phyloP scores from a whole-genome alignment of 1,284 basidiomycete species.

The Moesziomyces sp. region DNA sequence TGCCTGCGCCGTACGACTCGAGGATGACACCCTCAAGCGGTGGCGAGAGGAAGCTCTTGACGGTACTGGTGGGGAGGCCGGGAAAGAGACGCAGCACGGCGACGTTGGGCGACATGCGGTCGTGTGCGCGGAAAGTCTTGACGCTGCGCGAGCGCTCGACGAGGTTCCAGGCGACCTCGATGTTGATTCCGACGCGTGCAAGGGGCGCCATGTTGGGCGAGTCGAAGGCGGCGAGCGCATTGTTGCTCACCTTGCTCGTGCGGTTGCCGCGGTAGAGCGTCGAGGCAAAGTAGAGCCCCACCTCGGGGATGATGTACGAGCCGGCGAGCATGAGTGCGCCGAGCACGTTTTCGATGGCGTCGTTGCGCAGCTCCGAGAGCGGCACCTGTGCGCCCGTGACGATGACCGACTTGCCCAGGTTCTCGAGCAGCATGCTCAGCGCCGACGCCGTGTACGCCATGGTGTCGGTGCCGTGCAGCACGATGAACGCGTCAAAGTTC shows the following conservation, averaged over 20 bases:
- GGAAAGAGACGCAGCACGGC: conserved; percentile 78
- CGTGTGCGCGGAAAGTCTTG: conserved; percentile 81
- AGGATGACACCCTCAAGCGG: conserved; percentile 74
- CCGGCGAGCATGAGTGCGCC: conserved; percentile 88
- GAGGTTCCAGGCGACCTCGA: conserved; percentile 69
- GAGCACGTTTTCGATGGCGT: conserved; percentile 73
- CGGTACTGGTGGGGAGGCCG: conserved; percentile 73
- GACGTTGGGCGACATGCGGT: conserved; percentile 67
- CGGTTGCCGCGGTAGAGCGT: conserved; percentile 86
- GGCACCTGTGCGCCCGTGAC: conserved; percentile 93
- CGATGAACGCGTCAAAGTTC: conserved; percentile 86
- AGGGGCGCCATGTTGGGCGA: conserved; percentile 86
- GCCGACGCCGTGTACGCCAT: conserved; percentile 70
- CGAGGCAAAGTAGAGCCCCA: conserved; percentile 86
- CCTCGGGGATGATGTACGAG: conserved; percentile 85
- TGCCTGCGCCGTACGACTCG: conserved; percentile 87
- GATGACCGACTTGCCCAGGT: conserved; percentile 86
- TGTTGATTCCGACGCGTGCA: conserved; percentile 86
- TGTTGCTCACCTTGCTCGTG: conserved; percentile 80
- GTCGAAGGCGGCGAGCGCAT: conserved; percentile 84
- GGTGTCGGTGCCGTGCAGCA: conserved; percentile 80
- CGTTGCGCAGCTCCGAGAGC: conserved; percentile 84
- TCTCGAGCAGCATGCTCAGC: conserved; percentile 83
- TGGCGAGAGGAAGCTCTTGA: conserved; percentile 58
- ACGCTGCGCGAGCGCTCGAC: conserved; percentile 78